Base-by-base conservation (phyloP, 2,329 filamentous ascomycete species). In the Sporothrix luriei region DNA sequence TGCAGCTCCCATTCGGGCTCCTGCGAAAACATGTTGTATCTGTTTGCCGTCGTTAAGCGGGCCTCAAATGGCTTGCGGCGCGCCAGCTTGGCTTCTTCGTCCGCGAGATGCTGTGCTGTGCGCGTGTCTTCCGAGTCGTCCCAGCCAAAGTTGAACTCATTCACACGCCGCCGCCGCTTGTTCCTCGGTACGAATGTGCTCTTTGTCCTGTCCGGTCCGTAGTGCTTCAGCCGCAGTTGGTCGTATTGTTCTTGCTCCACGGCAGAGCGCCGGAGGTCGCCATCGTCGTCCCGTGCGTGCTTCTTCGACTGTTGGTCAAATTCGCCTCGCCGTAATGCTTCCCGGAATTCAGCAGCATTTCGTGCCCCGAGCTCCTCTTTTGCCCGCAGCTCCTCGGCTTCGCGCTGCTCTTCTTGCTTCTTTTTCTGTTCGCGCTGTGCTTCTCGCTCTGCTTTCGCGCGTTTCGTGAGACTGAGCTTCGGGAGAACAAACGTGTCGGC, bases 61-160 rank as follows among this genome's bases (percentile, higher is more conserved):
- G 51, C 26, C 64, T 43, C 21, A 43, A 68, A 71, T 3, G 88
- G 84, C 51, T 95, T 84, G 93, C 91, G 86, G 16, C 48, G 68
- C 19, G 16, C 46, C 26, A 65, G 46, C 46, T 51, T 26, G 5
- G 62, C 62, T 64, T 71, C 68, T n/a, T 68, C 71, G 71, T 73
- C 73, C 3, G 70, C 71, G 13, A 57, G 29, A n/a, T 29, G 59
- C 38, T 68, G 70, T 14, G 68, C 61, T 57, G 73, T 69, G 73
- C 90, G 94, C 0, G 95, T 99, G 79, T 99, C 95, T 77, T 99
- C 95, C 72, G 96, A 92, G 0, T 88, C 87, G 75, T 97, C 96
- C 95, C 95, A 99, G 75, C 97, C 95, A 76, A 99, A 99, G 76
- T 97, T 99, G 83, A 99, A 99, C 78, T 99, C 98, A 80, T 94